phyloP scores from a whole-genome alignment of 352 stramenopile genomes.

The Globisporangium nagaii region DNA sequence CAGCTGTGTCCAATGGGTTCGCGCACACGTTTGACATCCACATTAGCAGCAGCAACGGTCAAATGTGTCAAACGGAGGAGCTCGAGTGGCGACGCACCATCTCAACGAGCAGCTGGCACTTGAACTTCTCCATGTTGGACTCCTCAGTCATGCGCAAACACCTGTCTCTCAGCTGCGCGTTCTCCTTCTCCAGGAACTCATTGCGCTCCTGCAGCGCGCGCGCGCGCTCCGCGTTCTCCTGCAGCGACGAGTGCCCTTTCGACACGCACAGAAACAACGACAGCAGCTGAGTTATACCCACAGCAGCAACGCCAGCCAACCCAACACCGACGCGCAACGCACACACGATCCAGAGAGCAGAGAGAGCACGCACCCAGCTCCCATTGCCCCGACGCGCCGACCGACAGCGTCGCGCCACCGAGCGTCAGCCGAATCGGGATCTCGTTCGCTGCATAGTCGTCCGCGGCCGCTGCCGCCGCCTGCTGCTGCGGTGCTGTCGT shows the following conservation, averaged over 20 bases:
- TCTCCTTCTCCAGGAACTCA: slow-evolving; percentile 48
- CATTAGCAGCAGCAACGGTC: no score
- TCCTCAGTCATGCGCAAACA: slow-evolving; percentile 63
- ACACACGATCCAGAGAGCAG: background rate
- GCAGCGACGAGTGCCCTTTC: slow-evolving; percentile 62
- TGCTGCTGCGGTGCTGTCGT: background rate
- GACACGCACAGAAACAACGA: no score
- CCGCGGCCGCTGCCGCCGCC: slow-evolving; percentile 3
- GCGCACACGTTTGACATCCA: no score
- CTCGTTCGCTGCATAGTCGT: slow-evolving; percentile 16
- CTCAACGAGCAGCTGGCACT: slow-evolving; percentile 81
- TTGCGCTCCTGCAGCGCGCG: slow-evolving; percentile 37
- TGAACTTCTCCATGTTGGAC: slow-evolving; percentile 87
- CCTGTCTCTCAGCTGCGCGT: slow-evolving; percentile 49
- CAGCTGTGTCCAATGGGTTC: slow-evolving; percentile 27
- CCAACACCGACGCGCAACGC: background rate
- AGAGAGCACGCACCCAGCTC: slow-evolving; percentile 46
- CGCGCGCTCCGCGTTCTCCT: slow-evolving; percentile 29
- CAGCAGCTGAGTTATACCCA: no score
- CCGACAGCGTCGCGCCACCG: slow-evolving; percentile 36
- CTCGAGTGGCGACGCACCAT: slow-evolving; percentile 44
- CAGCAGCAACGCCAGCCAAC: background rate
- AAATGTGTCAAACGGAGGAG: background rate
- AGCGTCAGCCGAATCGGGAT: slow-evolving; percentile 66
- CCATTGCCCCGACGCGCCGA: slow-evolving; percentile 48